Base-by-base conservation (phyloP, 2,329 filamentous ascomycete species). In the Apiospora malaysiana region DNA sequence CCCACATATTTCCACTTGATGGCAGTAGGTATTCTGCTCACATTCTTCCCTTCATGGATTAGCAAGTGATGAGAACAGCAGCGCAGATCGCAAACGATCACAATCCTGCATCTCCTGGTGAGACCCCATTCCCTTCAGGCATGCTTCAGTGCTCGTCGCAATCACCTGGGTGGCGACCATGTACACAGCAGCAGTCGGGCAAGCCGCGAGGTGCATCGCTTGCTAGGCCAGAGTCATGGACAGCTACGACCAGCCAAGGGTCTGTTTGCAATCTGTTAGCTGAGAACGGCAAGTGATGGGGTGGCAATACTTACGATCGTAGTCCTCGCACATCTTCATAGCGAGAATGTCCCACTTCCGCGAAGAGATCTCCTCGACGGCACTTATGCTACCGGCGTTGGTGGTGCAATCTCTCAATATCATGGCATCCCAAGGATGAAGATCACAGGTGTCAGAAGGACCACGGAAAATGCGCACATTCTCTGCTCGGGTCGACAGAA, bases 301-400 rank as follows among this genome's bases (percentile, higher is more conserved):
- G 18, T 59, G 51, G 32, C 27, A 37, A 4, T 16, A 70, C 73
- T 63, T 69, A 73, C 73, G 27, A 37, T 69, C 51, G 37, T 46
- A 70, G 16, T 70, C 49, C 5, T 70, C 68, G 27, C 67, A 71
- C 40, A 71, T 69, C 69, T 71, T 73, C 66, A 75, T 71, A 5
- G 72, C 32, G 16, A 75, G 70, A 32, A 76, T 69, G 23, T 75
- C 74, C 73, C 74, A 76, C 40, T 69, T 73, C 14, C 71, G 68
- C 5, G 51, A 67, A 12, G n/a, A 45, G 40, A 73, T 69, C 1
- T 32, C 21, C 7, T 40, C 23, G 1, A 18, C 18, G 8, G n/a
- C 5, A 16, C 43, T 37, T n/a, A 70, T 45, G 16, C 32, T 49
- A 5, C 69, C 70, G 8, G 69, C n/a, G 51, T n/a, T 70, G 16